Evolutionary conservation across 257 asterid species (phyloP), one percentile per base, ranked within the genome.

Genomic region (Thymus quinquecostatus): DNA sequence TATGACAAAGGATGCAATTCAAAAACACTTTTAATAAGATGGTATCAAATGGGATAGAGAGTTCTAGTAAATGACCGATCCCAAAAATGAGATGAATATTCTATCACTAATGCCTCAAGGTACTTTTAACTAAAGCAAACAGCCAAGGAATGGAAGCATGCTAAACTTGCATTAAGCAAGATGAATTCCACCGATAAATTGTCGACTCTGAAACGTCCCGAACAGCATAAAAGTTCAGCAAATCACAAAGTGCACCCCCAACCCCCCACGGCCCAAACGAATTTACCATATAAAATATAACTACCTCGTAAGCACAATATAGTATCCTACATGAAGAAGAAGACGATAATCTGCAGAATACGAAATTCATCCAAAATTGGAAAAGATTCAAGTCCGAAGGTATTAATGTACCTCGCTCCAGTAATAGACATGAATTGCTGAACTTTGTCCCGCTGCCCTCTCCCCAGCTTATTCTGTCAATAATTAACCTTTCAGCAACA

Each of bases 381-480:
- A 44, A 6, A n/a, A 54, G 56, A 55, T 50, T 48, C 48, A 44
- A 67, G n/a, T 40, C 68, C 61, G 54, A 2, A 69, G 77, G 27
- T 41, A 53, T 0, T 40, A 2, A 55, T 60, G 47, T 79, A 95
- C 99, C 96, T 92, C 13, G 98, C 86, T 55, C 97, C 98, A 43
- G 99, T 95, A 70, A 95, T 92, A 33, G 96, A 69, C 79, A 92
- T 88, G 78, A 95, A 89, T 69, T 95, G 99, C 86, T 95, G 99
- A 71, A 92, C 81, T 82, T 92, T 92, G 78, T 95, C 99, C 7
- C 99, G 94, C 56, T 90, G 94, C 57, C 98, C 96, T 86, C 97
- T 83, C 58, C 96, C 96, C 82, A 95, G 76, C 83, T 92, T 95
- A 78, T 89, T 90, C 99, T 91, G 90, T 13, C 80, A 75, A n/a